These are phyloP conservation scores for Phytophthora cryptogea DNA, from an alignment of 352 stramenopile genomes.

Conservation along the genomic window DNA sequence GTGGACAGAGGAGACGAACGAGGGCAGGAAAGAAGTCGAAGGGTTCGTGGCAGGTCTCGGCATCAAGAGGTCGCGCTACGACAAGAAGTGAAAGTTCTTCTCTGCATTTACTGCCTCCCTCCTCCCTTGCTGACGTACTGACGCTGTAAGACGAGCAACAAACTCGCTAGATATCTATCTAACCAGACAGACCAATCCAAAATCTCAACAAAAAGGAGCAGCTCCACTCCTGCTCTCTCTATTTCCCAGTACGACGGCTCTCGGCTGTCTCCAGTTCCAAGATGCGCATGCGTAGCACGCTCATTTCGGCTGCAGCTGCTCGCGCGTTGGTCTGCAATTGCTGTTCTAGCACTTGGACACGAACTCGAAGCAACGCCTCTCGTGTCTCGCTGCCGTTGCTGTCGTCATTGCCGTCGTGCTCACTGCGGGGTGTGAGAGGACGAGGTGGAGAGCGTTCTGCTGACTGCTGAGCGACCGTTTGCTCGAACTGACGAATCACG, in stretches of 20 bases:
- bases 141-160: neutral
- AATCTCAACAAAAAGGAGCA: conserved; percentile 9
- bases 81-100: conserved; percentile 35
- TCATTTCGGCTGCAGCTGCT: conserved; percentile 60
- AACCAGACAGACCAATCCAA: conserved; percentile 23
- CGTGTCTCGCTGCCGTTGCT: conserved; percentile 13
- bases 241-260: conserved; percentile 24
- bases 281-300: conserved; percentile 60
- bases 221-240: conserved; percentile 8
- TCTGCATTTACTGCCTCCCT: neutral
- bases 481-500: conserved; percentile 82
- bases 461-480: conserved; percentile 51
- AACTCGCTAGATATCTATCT: conserved; percentile 22
- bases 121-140: no score
- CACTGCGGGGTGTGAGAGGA: neutral
- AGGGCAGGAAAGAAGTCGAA: conserved; percentile 84
- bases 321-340: conserved; percentile 71
- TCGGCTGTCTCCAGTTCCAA: conserved; percentile 59
- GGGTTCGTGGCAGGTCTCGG: conserved; percentile 83
- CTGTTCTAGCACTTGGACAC: conserved; percentile 67
- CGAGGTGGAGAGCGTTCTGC: conserved; percentile 3
- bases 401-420: conserved; percentile 4
- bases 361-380: conserved; percentile 44
- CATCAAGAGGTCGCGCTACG: conserved; percentile 74
- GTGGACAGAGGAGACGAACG: conserved; percentile 48